These are phyloP conservation scores for Tylopilus sp. DNA, from an alignment of 768 basidiomycete genomes.

Conservation along the genomic window DNA sequence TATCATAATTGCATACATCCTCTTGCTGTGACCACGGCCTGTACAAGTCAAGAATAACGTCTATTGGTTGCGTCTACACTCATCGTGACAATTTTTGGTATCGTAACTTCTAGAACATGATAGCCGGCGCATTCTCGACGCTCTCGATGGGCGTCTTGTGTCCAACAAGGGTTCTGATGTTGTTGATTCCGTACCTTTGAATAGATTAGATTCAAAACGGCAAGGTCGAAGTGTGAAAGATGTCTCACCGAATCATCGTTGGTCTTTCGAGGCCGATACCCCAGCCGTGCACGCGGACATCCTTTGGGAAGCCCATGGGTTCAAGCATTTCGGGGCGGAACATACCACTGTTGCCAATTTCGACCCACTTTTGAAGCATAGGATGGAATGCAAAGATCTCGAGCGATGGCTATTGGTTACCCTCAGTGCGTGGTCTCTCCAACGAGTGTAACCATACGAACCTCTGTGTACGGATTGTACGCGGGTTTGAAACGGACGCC, in stretches of 20 bases:
- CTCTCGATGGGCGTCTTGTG: constrained; percentile 93
- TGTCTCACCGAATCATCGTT: constrained; percentile 92
- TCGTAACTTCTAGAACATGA: constrained; percentile 64
- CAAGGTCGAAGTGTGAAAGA: neutral
- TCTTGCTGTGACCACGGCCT: neutral
- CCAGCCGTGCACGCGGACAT: constrained; percentile 96
- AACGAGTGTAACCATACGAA: constrained; percentile 23
- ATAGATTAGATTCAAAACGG: constrained; percentile 1
- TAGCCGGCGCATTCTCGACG: constrained; percentile 86
- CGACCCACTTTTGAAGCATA: constrained; percentile 90
- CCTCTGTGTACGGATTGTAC: constrained; percentile 98
- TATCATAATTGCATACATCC: neutral
- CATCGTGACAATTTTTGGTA: constrained; percentile 2
- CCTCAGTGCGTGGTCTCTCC: neutral
- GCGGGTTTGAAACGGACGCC: constrained; percentile 97
- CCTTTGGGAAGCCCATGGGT: constrained; percentile 97
- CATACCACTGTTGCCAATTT: constrained; percentile 99
- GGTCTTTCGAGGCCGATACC: constrained; percentile 92
- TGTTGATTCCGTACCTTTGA: constrained; percentile 89
- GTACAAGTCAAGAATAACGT: constrained; percentile 5
- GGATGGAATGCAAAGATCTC: constrained; percentile 99
- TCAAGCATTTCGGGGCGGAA: constrained; percentile 99
- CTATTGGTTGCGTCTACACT: constrained; percentile 4
- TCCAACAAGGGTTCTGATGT: constrained; percentile 94
- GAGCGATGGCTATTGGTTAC: constrained; percentile 68